Evolutionary conservation across 192 early-diverging fungal genomes (phyloP), one percentile per base, ranked within the genome.

Genomic region (Dispira parvispora): DNA sequence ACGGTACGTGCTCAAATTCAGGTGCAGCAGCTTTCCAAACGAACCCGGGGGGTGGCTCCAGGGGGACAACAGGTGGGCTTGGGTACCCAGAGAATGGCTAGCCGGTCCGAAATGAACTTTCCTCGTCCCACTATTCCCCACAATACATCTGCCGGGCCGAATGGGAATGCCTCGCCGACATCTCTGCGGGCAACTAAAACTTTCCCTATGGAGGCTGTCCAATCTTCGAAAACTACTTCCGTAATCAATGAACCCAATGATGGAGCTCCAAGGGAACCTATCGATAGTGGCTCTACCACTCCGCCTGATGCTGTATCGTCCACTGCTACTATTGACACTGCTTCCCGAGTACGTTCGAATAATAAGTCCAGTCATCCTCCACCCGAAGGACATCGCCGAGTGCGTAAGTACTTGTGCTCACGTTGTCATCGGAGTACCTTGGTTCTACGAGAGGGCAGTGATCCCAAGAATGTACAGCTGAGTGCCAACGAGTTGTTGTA

Each of bases 1-100:
- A 60, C 57, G 38, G 57, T 60, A 18, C 57, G 57, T n/a, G 38
- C 57, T 43, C 57, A 60, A 21, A 60, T 60, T 21, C 57, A 60
- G 32, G 27, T 60, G 2, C 26, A 12, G 11, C 26, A 60, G 21
- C 3, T 11, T 11, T 26, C 21, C 13, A 56, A 20, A 26, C n/a
- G 21, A 16, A 8, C 54, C 13, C 54, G 54, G 27, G n/a, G 2
- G 20, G 20, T 27, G 12, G 21, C 54, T 10, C 21, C 20, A 20
- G 13, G 13, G 3, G 54, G 54, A 23, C 47, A 23, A 50, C 47
- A 23, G 18, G 18, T 50, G 21, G 18, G 21, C 9, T 20, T 20
- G 47, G 18, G 18, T 50, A 50, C 18, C 21, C 47, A 50, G 47
- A 23, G 21, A 20, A 20, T 50, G 54, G 54, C 26, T 27, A 27